Conservation (phyloP, 768 basidiomycete species). For the Lactarius deliciosus region DNA sequence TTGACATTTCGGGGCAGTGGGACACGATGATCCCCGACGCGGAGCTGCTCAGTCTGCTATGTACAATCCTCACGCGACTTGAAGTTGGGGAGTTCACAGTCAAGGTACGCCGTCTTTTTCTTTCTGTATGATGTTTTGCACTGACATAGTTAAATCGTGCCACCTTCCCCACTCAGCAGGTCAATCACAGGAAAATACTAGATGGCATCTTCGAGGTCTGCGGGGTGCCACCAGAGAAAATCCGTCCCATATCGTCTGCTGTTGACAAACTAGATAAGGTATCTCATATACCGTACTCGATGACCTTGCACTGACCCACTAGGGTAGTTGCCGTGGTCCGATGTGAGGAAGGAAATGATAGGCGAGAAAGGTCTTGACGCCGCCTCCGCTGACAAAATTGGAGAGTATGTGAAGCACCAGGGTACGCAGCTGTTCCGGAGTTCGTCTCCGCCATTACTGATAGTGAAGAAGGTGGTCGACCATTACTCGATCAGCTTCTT, state of each 20-base stretch:
- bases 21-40: slow-evolving; percentile 98
- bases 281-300: neutral
- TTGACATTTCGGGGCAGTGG: slow-evolving; percentile 90
- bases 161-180: slow-evolving; percentile 41
- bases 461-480: slow-evolving; percentile 59
- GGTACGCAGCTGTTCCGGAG: slow-evolving; percentile 45
- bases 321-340: slow-evolving; percentile 70
- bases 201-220: slow-evolving; percentile 97
- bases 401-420: slow-evolving; percentile 95
- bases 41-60: slow-evolving; percentile 79
- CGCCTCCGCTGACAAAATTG: slow-evolving; percentile 86
- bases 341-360: slow-evolving; percentile 96
- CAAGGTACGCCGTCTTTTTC: slow-evolving; percentile 54
- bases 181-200: slow-evolving; percentile 95
- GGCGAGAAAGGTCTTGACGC: slow-evolving; percentile 88
- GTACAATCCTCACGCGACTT: slow-evolving; percentile 75
- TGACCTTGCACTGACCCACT: neutral
- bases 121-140: neutral
- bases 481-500: slow-evolving; percentile 69
- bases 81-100: slow-evolving; percentile 94
- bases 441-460: slow-evolving; percentile 3
- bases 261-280: slow-evolving; percentile 99
- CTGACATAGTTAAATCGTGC: neutral
- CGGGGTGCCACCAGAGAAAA: slow-evolving; percentile 88
- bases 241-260: slow-evolving; percentile 88